phyloP scores from a whole-genome alignment of 306 rosid genomes.

The Cucurbita maxima region DNA sequence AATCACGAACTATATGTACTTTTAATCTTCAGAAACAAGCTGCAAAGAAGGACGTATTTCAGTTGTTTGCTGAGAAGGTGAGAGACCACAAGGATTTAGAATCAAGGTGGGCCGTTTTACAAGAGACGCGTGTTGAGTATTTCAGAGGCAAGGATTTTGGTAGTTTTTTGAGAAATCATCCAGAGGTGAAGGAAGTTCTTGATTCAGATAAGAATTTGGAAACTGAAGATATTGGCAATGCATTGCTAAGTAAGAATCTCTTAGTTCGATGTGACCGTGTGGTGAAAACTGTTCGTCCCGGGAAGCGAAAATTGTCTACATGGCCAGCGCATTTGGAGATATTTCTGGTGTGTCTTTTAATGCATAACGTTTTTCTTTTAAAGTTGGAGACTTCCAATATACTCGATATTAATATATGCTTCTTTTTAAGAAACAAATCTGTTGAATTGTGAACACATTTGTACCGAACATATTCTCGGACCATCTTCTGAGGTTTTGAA shows the following conservation, averaged over 20 bases:
- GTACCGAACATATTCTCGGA: neutral
- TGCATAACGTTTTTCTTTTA: conserved; percentile 1
- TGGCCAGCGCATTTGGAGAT: conserved; percentile 99
- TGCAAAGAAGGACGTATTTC: conserved; percentile 57
- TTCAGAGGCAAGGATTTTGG: conserved; percentile 93
- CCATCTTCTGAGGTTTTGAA: conserved; percentile 15
- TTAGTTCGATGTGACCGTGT: conserved; percentile 92
- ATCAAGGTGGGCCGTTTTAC: conserved; percentile 95
- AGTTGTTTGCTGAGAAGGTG: conserved; percentile 91
- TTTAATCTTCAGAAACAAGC: conserved; percentile 50
- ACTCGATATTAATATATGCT: neutral
- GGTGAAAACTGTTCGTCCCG: conserved; percentile 91
- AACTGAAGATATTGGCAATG: conserved; percentile 61
- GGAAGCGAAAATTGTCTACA: conserved; percentile 84
- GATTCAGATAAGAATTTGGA: conserved; percentile 61
- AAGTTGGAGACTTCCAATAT: neutral
- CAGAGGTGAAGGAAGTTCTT: conserved; percentile 65
- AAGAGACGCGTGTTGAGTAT: conserved; percentile 92
- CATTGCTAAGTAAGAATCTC: conserved; percentile 62
- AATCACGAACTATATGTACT: neutral
- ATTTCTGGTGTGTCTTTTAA: conserved; percentile 35
- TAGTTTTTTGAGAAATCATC: conserved; percentile 64
- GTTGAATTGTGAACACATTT: neutral
- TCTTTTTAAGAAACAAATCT: neutral
- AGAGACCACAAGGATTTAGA: conserved; percentile 79